Base-by-base conservation (phyloP, 2,329 filamentous ascomycete genomes). In the Diaporthe helianthi region DNA sequence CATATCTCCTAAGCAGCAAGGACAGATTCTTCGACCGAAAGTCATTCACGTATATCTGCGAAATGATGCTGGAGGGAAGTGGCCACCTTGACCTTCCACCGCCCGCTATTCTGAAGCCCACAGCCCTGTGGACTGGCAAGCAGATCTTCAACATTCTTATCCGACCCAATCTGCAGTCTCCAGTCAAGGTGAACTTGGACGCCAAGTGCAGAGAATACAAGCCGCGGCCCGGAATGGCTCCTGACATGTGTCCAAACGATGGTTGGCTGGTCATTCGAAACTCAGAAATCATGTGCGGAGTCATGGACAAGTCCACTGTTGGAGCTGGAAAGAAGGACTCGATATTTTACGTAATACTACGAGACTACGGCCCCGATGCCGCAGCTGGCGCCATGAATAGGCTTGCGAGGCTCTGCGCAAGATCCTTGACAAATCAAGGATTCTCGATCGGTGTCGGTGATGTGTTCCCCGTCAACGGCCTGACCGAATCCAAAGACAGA, bases 271-370 rank as follows among this genome's bases (percentile, higher is more conserved):
- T 97, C 17, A 91, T 99, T 72, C 92, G 95, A 69, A 98, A 99
- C 78, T 98, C 95, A 0, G 94, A 98, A 78, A 90, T 98, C 71
- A 97, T 99, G 93, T 98, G 95, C 77, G 96, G 96, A 71, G 88
- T 91, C 70, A 98, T 98, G 94, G 96, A 99, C 83, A 99, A 99
- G 81, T 92, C 93, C 1, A 98, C 94, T 0, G 93, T 99, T n/a
- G 96, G 96, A 74, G 90, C 93, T 7, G 96, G 96, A 75, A 98
- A 98, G 84, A 99, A 99, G 78, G 95, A 97, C 78, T 98, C 94
- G 0, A 90, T 99, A 24, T 99, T 98, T 77, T 99, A 98, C 76
- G 92, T 98, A 68, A 95, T 99, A 77, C 88, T 98, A 74, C 89
- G 96, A 83, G 96, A 99, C 82, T 99, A 92, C 75, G 96, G 96